Base-by-base conservation (phyloP, 306 rosid species). In the Cicer cuneatum region DNA sequence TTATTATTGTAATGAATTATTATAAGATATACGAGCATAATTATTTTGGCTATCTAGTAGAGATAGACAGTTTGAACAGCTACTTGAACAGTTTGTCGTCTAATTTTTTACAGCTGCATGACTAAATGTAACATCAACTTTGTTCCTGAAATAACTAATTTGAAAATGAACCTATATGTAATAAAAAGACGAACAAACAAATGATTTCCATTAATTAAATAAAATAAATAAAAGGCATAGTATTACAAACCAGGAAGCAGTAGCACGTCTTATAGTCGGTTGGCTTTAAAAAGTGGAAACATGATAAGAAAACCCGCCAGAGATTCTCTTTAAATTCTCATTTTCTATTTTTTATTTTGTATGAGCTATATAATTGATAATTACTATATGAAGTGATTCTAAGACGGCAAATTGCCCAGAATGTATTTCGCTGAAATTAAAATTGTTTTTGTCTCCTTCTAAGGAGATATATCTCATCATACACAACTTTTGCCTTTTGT, bases 371-470 rank as follows among this genome's bases (percentile, higher is more conserved):
- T 24, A 24, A 24, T 24, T 24, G 2, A 24, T 24, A 24, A 24
- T 2, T 24, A 24, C 3, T 24, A 41, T 62, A 14, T 40, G 5
- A 49, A 64, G 43, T 21, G 19, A 29, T 5, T 64, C 69, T 40
- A 29, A 21, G 72, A 24, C 43, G 66, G 45, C 72, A 39, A 38
- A 19, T 75, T 68, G 75, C 75, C 75, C 67, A 68, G 39, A 77
- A 57, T 18, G 52, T 58, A 58, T 75, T 65, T 53, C 37, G 42
- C 13, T 43, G 21, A 15, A 76, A 24, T 24, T 24, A 2, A 76
- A 76, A 76, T 59, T 14, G 72, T 35, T 41, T 7, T 41, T 66
- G 81, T 67, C 81, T 68, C 69, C 71, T 0, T 49, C 10, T 15
- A 9, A 8, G n/a, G 7, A 42, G 16, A 40, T 46, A 38, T 14